phyloP scores from a whole-genome alignment of 2,329 filamentous ascomycete genomes.

The Penicillium sp. region DNA sequence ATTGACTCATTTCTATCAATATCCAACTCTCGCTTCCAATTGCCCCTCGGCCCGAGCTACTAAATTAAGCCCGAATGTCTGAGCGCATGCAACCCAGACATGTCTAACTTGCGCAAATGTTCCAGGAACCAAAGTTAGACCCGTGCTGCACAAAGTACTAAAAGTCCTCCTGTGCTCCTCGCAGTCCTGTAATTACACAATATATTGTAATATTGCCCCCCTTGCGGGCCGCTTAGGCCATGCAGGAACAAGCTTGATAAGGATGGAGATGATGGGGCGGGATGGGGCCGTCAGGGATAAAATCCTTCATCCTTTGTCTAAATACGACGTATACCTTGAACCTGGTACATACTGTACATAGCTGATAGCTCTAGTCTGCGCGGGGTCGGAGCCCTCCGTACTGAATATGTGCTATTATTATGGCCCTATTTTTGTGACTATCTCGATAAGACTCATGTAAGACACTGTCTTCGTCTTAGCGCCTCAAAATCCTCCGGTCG shows the following conservation, averaged over 20 bases:
- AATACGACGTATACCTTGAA: too few relatives aligned
- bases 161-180: too few relatives aligned
- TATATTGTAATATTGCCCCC: background rate
- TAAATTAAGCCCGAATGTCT: background rate
- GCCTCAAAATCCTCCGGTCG: background rate
- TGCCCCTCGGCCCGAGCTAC: background rate
- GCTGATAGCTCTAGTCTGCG: too few relatives aligned
- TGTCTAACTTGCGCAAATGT: background rate
- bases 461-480: background rate
- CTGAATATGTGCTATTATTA: too few relatives aligned
- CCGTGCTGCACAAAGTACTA: too few relatives aligned
- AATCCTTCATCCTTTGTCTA: background rate
- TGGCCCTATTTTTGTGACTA: background rate
- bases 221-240: background rate
- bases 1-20: too few relatives aligned
- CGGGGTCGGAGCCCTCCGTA: too few relatives aligned
- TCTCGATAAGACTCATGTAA: background rate
- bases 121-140: too few relatives aligned
- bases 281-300: background rate
- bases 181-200: too few relatives aligned
- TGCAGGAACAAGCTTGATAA: background rate
- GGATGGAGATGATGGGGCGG: background rate
- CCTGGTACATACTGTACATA: too few relatives aligned
- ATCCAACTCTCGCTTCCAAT: background rate
- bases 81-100: slow-evolving; percentile 2